Evolutionary conservation across 495 filamentous ascomycete species (phyloP).

Genomic region (Acidomyces sp.): DNA sequence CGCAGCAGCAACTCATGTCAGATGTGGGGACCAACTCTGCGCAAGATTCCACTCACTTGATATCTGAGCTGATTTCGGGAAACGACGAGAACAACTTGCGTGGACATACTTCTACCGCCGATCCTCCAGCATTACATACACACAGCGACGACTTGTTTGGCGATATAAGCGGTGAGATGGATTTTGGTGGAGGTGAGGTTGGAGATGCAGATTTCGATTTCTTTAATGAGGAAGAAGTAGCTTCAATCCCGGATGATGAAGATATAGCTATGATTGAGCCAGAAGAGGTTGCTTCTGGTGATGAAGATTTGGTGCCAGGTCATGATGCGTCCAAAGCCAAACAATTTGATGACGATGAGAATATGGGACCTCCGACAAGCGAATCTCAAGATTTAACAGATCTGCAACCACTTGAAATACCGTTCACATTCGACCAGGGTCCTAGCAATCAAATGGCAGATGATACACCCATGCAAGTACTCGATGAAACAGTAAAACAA

Average conservation of each 20-base stretch:
- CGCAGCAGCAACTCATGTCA: slow-evolving; percentile 5
- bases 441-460: not conserved
- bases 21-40: not conserved
- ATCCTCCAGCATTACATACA: slow-evolving; percentile 2
- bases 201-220: slow-evolving; percentile 88
- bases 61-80: not conserved
- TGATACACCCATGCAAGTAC: not conserved
- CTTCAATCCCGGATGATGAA: slow-evolving; percentile 15
- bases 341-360: no score
- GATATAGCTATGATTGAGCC: no score
- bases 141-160: slow-evolving; percentile 57
- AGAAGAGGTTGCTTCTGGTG: slow-evolving; percentile 7
- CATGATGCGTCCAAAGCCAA: not conserved
- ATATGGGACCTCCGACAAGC: not conserved
- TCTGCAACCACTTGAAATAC: not conserved
- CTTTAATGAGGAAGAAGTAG: slow-evolving; percentile 50
- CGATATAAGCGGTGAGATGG: slow-evolving; percentile 33
- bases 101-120: slow-evolving; percentile 4
- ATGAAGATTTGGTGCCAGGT: slow-evolving; percentile 1
- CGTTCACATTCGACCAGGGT: not conserved
- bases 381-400: no score
- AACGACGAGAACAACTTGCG: not conserved
- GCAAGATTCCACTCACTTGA: no score
- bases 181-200: slow-evolving; percentile 46
- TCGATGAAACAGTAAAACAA: not conserved